phyloP scores from a whole-genome alignment of 257 asterid species.

The Agastache rugosa region DNA sequence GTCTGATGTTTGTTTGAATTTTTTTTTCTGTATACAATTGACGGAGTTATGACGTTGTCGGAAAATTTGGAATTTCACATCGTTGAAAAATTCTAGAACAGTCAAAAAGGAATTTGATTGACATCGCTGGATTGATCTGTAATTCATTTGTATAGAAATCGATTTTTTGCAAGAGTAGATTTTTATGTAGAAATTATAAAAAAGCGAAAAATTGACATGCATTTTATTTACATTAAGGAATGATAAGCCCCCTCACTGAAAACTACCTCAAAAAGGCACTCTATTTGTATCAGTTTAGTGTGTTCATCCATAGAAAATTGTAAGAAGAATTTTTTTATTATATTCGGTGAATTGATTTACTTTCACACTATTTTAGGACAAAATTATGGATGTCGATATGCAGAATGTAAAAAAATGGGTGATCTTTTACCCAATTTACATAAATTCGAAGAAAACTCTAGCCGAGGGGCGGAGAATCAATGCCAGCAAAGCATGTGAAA shows the following conservation, averaged over 20 bases:
- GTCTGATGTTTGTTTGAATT: background rate
- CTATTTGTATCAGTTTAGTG: background rate
- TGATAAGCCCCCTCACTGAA: background rate
- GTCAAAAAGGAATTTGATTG: background rate
- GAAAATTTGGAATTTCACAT: background rate
- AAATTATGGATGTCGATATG: constrained; percentile 71
- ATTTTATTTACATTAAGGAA: background rate
- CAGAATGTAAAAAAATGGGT: constrained; percentile 86
- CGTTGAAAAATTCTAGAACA: background rate
- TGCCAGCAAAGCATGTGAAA: constrained; percentile 83
- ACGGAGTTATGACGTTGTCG: background rate
- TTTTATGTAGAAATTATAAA: background rate
- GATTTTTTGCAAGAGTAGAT: background rate
- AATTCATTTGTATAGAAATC: background rate
- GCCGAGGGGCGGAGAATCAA: constrained; percentile 95
- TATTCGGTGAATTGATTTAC: constrained; percentile 9
- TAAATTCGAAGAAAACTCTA: constrained; percentile 85
- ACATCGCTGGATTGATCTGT: background rate
- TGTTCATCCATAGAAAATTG: constrained; percentile 3
- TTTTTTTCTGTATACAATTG: background rate
- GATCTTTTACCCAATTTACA: constrained; percentile 81
- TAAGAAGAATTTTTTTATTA: background rate
- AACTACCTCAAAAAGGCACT: background rate
- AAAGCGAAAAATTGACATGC: background rate
- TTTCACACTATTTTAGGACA: constrained; percentile 11